Conservation (phyloP, 768 basidiomycete genomes). For the Roridomyces roridus region DNA sequence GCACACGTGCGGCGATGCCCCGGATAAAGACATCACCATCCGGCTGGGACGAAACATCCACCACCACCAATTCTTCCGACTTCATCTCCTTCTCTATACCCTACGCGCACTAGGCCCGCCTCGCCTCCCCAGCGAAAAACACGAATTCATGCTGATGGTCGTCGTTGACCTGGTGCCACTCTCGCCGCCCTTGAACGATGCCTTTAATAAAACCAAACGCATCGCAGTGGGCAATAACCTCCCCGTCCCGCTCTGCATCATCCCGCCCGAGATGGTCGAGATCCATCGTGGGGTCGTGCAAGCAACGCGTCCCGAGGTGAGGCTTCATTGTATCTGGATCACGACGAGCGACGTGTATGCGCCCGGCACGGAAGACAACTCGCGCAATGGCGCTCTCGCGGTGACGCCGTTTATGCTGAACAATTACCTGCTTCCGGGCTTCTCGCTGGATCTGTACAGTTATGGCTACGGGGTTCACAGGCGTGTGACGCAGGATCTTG, state of each 20-base stretch:
- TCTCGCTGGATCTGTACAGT: slow-evolving; percentile 6
- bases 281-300: background rate
- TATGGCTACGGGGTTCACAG: background rate
- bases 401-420: background rate
- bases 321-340: slow-evolving; percentile 5
- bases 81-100: slow-evolving; percentile 1
- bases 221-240: slow-evolving; percentile 3
- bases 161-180: slow-evolving; percentile 1
- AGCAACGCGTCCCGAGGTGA: background rate
- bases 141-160: slow-evolving; percentile 8
- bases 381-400: background rate
- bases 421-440: background rate
- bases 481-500: slow-evolving; percentile 1
- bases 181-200: background rate
- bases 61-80: slow-evolving; percentile 6
- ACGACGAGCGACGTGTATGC: slow-evolving; percentile 4
- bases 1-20: background rate
- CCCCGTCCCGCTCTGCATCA: slow-evolving; percentile 1
- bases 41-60: slow-evolving; percentile 1
- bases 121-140: background rate
- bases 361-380: background rate
- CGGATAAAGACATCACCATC: background rate
- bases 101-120: slow-evolving; percentile 5
- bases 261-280: background rate
- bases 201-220: background rate